Evolutionary conservation across 805 yeast species (phyloP), one percentile per base, ranked within the genome.

Genomic region (Nakazawaea pomicola): DNA sequence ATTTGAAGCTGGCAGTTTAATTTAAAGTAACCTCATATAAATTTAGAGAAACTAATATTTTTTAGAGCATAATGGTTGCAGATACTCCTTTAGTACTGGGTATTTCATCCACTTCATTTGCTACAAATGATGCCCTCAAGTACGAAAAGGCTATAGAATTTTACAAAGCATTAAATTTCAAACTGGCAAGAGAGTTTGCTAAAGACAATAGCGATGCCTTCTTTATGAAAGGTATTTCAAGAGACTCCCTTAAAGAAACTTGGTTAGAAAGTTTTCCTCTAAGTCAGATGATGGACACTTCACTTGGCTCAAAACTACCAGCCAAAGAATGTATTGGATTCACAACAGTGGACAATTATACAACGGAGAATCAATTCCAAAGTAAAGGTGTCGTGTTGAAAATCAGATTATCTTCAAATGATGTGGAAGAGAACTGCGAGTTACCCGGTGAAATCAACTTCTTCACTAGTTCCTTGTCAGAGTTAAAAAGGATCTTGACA

Each of bases 191-290:
- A 54, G 77, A 69, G 50, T 83, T 69, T 58, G 67, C 79, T 46
- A 80, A 81, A 47, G 74, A 65, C 56, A 64, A 68, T 46, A 60
- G 64, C 30, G 60, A 46, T 11, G 36, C 46, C 46, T 62, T 46
- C 50, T 64, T 37, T 24, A 57, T 67, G 12, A 58, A 64, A 34
- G 90, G 90, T 4, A 65, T 83, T 34, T 73, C 87, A 7, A 68
- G 65, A 43, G 87, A 82, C 48, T 82, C 90, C 1, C 53, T 80
- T 37, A 73, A 68, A 47, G 95, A 84, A 59, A 60, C 76, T 21
- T 84, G 95, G 95, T 56, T 84, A 35, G 85, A 82, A 57, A 64
- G 79, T 17, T 82, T 78, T 57, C 87, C 85, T 16, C 62, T 72
- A 30, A 40, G 54, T 1, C 47, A 51, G 34, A 14, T 51, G 12